These are phyloP conservation scores for Hanseniaspora singularis DNA, from an alignment of 805 yeast species.

Conservation along the genomic window DNA sequence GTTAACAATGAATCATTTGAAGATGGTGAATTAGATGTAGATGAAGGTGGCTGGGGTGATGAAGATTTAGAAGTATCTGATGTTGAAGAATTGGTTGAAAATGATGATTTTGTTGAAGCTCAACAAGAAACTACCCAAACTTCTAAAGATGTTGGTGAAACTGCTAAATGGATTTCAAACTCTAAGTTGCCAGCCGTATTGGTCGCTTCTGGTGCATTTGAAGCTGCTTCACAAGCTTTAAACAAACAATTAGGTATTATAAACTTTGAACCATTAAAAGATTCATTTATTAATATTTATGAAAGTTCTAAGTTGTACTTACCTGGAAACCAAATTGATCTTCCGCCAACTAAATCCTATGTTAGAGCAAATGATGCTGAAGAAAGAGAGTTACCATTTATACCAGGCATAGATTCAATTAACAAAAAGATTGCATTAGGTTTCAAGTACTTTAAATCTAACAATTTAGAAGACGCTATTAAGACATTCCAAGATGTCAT, in stretches of 20 bases:
- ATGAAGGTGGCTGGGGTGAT: constrained; percentile 41
- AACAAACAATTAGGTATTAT: constrained; percentile 80
- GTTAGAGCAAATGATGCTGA: constrained; percentile 49
- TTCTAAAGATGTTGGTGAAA: constrained; percentile 40
- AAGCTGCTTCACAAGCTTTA: constrained; percentile 85
- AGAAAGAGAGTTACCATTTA: constrained; percentile 45
- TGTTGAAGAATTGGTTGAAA: constrained; percentile 42
- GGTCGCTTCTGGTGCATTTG: constrained; percentile 93
- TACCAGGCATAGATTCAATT: constrained; percentile 63
- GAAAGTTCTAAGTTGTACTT: constrained; percentile 65
- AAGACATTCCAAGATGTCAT: constrained; percentile 65
- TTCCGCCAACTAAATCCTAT: constrained; percentile 57
- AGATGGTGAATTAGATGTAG: constrained; percentile 65
- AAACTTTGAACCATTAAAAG: constrained; percentile 76
- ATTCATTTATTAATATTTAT: constrained; percentile 73
- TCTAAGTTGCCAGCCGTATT: constrained; percentile 84
- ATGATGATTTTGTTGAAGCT: constrained; percentile 31
- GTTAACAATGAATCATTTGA: constrained; percentile 75
- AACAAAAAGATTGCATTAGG: constrained; percentile 54
- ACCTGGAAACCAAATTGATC: constrained; percentile 55
- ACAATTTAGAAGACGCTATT: constrained; percentile 73
- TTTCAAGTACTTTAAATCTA: constrained; percentile 69
- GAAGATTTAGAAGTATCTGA: constrained; percentile 28
- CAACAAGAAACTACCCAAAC: constrained; percentile 25
- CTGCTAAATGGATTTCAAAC: constrained; percentile 73